These are phyloP conservation scores for Lagenidium giganteum DNA, from an alignment of 352 stramenopile species.

Conservation along the genomic window DNA sequence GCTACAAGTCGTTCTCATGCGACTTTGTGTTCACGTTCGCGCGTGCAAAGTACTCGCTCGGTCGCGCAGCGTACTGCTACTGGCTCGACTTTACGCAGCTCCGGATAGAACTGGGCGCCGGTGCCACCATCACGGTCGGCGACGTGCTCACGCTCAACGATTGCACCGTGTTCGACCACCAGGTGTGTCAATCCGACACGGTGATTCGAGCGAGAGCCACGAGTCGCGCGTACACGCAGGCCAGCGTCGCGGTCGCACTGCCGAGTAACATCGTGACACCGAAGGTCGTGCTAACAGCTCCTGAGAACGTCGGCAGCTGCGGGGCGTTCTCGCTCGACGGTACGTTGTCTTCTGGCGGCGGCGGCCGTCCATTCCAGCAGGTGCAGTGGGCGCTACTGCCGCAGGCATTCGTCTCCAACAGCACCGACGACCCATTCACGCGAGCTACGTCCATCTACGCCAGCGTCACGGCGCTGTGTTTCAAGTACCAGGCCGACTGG, in stretches of 20 bases:
- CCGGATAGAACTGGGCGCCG: conserved; percentile 35
- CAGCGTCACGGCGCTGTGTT: conserved; percentile 28
- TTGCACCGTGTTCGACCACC: conserved; percentile 35
- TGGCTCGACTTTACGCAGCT: conserved; percentile 57
- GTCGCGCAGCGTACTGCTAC: conserved; percentile 26
- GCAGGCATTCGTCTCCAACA: background rate
- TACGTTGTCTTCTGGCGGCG: conserved; percentile 44
- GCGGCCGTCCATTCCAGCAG: conserved; percentile 36
- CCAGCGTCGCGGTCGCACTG: conserved; percentile 24
- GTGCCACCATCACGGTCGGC: conserved; percentile 29
- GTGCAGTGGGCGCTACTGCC: conserved; percentile 42
- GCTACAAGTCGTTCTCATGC: conserved; percentile 39
- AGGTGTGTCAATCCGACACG: conserved; percentile 36
- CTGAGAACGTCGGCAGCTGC: conserved; percentile 57
- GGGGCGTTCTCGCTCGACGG: conserved; percentile 45
- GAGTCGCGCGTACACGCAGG: conserved; percentile 57
- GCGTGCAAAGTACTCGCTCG: conserved; percentile 29
- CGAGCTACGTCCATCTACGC: conserved; percentile 19
- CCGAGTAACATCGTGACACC: conserved; percentile 30
- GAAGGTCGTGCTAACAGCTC: conserved; percentile 32
- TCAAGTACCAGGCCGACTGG: conserved; percentile 46
- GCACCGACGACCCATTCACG: too few species aligned
- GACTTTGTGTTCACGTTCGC: conserved; percentile 40
- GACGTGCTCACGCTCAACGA: conserved; percentile 49
- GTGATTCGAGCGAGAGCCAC: conserved; percentile 42